phyloP scores from a whole-genome alignment of 768 basidiomycete genomes.

The Pleurotus pulmonarius region DNA sequence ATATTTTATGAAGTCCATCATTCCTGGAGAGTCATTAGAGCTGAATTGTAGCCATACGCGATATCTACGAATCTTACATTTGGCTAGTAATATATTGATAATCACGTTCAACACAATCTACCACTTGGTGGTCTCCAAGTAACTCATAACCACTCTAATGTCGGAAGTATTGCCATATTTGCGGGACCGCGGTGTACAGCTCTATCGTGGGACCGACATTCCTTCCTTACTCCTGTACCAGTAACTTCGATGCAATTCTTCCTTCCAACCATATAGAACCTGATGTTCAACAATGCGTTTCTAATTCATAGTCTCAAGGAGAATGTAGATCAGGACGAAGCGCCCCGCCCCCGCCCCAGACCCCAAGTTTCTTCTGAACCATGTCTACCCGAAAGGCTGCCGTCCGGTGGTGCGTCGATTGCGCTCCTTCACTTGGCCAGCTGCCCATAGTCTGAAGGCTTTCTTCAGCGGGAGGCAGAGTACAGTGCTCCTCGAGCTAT shows the following conservation, averaged over 20 bases:
- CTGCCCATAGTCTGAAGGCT: conserved; percentile 40
- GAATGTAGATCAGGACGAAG: neutral
- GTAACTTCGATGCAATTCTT: neutral
- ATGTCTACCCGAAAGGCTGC: conserved; percentile 68
- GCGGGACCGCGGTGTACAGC: too few relatives aligned
- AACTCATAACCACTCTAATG: too few relatives aligned
- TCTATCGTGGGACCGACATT: too few relatives aligned
- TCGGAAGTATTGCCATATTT: too few relatives aligned
- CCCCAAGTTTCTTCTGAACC: conserved; percentile 42
- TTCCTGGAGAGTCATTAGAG: too few relatives aligned
- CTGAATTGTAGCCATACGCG: too few relatives aligned
- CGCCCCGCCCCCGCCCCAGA: conserved; percentile 17
- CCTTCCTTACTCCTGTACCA: neutral
- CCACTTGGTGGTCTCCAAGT: too few relatives aligned
- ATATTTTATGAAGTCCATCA: too few relatives aligned
- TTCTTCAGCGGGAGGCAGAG: conserved; percentile 70
- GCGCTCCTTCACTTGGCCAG: conserved; percentile 8
- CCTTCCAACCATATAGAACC: neutral
- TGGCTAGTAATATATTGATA: too few relatives aligned
- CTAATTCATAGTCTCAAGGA: too few relatives aligned
- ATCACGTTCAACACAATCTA: too few relatives aligned
- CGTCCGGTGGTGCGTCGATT: conserved; percentile 49
- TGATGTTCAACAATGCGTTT: neutral
- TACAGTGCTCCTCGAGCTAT: conserved; percentile 53
- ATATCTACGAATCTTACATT: too few relatives aligned